These are phyloP conservation scores for Cicer judaicum DNA, from an alignment of 306 rosid species.

Conservation along the genomic window DNA sequence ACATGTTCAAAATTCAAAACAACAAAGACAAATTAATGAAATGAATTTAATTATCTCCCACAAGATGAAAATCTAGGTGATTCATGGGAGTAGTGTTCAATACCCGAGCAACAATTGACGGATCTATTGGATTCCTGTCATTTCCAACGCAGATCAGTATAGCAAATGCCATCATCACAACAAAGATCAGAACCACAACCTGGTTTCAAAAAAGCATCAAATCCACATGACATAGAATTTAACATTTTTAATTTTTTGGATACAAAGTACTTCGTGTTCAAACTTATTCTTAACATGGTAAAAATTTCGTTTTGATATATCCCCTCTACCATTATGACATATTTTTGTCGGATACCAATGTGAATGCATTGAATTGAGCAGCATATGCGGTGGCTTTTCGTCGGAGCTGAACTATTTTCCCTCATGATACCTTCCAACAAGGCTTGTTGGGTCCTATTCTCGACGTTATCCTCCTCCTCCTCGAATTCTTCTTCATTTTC, in stretches of 20 bases:
- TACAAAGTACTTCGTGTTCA: neutral
- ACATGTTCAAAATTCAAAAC: constrained; percentile 1
- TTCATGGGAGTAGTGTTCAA: constrained; percentile 17
- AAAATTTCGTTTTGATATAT: neutral
- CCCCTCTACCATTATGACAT: constrained; percentile 61
- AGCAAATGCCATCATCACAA: constrained; percentile 58
- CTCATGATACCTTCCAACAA: constrained; percentile 57
- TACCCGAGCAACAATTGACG: constrained; percentile 67
- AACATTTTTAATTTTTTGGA: neutral
- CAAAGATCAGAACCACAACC: constrained; percentile 59
- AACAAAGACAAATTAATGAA: neutral
- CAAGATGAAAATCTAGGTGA: constrained; percentile 4
- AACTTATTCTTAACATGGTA: neutral
- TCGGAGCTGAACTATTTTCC: constrained; percentile 43
- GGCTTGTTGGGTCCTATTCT: constrained; percentile 51
- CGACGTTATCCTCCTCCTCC: constrained; percentile 57
- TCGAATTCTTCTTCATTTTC: constrained; percentile 69
- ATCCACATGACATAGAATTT: constrained; percentile 32
- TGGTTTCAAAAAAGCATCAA: constrained; percentile 48
- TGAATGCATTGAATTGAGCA: constrained; percentile 64
- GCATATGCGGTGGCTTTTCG: constrained; percentile 52
- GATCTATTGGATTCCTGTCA: constrained; percentile 58
- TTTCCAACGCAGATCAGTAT: constrained; percentile 63
- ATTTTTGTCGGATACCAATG: constrained; percentile 67
- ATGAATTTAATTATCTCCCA: neutral